Percentiles rank a stretch among this genome's conserved stretches.
phyloP scores from a whole-genome alignment of 305 asterid species.

The Andrographis paniculata region DNA sequence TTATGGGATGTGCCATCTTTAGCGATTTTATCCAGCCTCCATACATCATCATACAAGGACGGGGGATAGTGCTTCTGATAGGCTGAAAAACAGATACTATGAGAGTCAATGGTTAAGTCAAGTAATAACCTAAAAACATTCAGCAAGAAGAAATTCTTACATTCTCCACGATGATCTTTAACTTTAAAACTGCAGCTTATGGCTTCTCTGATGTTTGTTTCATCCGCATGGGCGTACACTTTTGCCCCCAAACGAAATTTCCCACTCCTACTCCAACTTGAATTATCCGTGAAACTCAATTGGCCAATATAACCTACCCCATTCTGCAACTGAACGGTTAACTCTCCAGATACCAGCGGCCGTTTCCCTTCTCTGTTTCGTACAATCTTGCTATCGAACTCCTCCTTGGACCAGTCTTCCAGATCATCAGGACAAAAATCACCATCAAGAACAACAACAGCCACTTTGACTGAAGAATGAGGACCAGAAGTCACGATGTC shows the following conservation, averaged over 20 bases:
- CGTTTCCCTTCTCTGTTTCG: constrained; percentile 69
- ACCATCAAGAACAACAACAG: constrained; percentile 59
- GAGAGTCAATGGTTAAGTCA: neutral
- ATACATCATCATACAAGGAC: constrained; percentile 44
- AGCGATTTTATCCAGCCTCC: constrained; percentile 81
- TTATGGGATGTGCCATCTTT: constrained; percentile 61
- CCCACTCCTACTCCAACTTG: constrained; percentile 90
- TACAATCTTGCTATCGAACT: constrained; percentile 36
- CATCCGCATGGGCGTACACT: constrained; percentile 19
- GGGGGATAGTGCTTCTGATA: constrained; percentile 85
- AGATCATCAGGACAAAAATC: constrained; percentile 52
- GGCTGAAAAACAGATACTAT: constrained; percentile 38
- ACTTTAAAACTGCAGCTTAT: constrained; percentile 63
- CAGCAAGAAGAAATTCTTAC: constrained; percentile 38
- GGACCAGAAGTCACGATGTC: constrained; percentile 42
- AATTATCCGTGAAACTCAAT: constrained; percentile 68
- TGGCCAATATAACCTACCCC: constrained; percentile 65
- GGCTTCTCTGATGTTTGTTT: constrained; percentile 59
- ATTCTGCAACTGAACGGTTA: constrained; percentile 33
- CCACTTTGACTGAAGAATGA: constrained; percentile 44
- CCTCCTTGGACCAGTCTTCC: constrained; percentile 54
- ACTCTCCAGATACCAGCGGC: constrained; percentile 71
- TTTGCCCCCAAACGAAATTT: constrained; percentile 62
- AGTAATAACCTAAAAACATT: neutral
- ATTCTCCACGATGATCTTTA: constrained; percentile 88